Evolutionary conservation across 2,329 filamentous ascomycete species (phyloP).

Genomic region (Zalaria sp.): DNA sequence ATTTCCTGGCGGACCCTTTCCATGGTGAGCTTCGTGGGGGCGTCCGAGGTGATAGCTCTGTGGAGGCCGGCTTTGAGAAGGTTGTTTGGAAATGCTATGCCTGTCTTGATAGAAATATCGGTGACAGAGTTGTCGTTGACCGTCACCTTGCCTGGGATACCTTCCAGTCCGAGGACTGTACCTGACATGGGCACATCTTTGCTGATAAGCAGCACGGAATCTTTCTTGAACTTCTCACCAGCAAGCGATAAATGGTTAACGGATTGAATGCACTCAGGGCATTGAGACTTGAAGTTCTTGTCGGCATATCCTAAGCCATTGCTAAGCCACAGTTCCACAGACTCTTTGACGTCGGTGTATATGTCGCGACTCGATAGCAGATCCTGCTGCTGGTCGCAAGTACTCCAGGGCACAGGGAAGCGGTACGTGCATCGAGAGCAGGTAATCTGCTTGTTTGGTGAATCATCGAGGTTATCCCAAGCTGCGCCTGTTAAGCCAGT

Average conservation of each 20-base stretch:
- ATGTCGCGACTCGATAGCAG: neutral
- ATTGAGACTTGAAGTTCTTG: constrained; percentile 37
- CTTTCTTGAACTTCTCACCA: constrained; percentile 46
- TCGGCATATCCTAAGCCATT: constrained; percentile 48
- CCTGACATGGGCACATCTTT: constrained; percentile 48
- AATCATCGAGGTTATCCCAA: constrained; percentile 48
- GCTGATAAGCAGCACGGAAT: constrained; percentile 36
- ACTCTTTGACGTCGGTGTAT: neutral
- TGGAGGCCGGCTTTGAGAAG: constrained; percentile 34
- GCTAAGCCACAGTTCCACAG: constrained; percentile 16
- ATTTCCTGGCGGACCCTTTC: constrained; percentile 37
- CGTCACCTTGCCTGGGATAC: constrained; percentile 29
- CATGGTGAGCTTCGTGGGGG: constrained; percentile 25
- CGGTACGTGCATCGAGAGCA: constrained; percentile 41
- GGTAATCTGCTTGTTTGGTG: constrained; percentile 29
- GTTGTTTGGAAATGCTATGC: constrained; percentile 9
- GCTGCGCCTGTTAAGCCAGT: constrained; percentile 29
- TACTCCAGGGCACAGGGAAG: constrained; percentile 46
- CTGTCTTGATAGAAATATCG: neutral
- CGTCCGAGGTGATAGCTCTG: constrained; percentile 18
- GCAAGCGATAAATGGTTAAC: constrained; percentile 46
- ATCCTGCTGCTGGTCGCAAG: constrained; percentile 3
- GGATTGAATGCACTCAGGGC: constrained; percentile 33
- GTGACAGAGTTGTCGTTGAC: constrained; percentile 8
- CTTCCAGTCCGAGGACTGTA: constrained; percentile 45